Conservation (phyloP, 2,329 filamentous ascomycete species). For the Sarocladium brachiariae region DNA sequence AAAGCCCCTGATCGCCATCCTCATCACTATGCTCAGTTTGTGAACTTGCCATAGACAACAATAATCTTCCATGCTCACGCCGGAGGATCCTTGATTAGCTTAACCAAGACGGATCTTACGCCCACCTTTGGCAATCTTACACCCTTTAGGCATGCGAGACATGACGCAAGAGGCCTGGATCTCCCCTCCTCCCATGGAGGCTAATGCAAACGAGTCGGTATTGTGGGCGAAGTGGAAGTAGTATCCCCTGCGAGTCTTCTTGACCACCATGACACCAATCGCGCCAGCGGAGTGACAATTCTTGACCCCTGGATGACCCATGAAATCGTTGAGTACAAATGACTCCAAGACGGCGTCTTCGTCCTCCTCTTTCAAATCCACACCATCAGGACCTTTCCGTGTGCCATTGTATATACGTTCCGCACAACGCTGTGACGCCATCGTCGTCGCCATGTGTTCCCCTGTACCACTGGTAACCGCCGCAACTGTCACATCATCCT, state of each 20-base stretch:
- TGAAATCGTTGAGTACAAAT: constrained; percentile 86
- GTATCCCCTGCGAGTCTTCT: constrained; percentile 69
- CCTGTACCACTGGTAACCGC: constrained; percentile 90
- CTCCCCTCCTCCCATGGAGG: constrained; percentile 80
- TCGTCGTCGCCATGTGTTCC: constrained; percentile 94
- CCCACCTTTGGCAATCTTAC: constrained; percentile 48
- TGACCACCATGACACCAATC: constrained; percentile 85
- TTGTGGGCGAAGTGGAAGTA: constrained; percentile 95
- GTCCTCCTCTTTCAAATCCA: constrained; percentile 60
- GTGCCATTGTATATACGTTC: constrained; percentile 73
- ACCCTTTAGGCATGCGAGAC: constrained; percentile 60
- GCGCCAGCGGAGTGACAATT: constrained; percentile 76
- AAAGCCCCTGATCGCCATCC: background rate
- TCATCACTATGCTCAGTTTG: background rate
- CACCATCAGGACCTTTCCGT: constrained; percentile 52
- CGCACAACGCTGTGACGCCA: constrained; percentile 82
- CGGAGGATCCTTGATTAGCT: constrained; percentile 10
- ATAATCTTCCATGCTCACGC: too few relatives aligned
- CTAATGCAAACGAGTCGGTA: constrained; percentile 80
- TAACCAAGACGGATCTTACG: constrained; percentile 37
- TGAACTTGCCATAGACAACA: too few relatives aligned
- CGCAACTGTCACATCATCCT: constrained; percentile 64
- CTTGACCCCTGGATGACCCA: constrained; percentile 79
- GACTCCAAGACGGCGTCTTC: constrained; percentile 68
- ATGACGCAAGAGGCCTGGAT: constrained; percentile 73